Evolutionary conservation across 176 grass and related monocot species (phyloP).

Genomic region (Oryza meridionalis): DNA sequence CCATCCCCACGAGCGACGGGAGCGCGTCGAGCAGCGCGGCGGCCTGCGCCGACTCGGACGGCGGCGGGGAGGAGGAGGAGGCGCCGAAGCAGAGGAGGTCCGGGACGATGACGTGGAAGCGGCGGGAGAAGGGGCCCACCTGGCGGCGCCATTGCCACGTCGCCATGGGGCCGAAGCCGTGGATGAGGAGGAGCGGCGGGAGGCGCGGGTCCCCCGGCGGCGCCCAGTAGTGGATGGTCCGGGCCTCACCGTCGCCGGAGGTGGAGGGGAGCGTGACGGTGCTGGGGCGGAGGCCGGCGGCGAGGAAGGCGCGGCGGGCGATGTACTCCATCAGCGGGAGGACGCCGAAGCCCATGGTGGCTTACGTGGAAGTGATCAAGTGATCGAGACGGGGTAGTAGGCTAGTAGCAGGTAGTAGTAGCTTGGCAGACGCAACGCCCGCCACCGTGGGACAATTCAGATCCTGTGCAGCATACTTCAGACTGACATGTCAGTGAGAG

Average conservation of each 20-base stretch:
- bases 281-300: slow-evolving; percentile 64
- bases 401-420: no score
- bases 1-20: neutral
- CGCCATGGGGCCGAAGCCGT: slow-evolving; percentile 74
- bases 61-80: slow-evolving; percentile 44
- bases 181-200: slow-evolving; percentile 68
- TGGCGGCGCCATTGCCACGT: slow-evolving; percentile 84
- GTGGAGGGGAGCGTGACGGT: slow-evolving; percentile 46
- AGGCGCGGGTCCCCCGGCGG: slow-evolving; percentile 39
- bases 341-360: slow-evolving; percentile 53
- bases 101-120: slow-evolving; percentile 71
- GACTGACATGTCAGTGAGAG: no score
- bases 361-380: neutral
- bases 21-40: slow-evolving; percentile 65
- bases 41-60: slow-evolving; percentile 60
- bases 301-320: slow-evolving; percentile 43
- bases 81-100: slow-evolving; percentile 88
- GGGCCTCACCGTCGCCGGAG: slow-evolving; percentile 24
- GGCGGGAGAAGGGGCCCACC: slow-evolving; percentile 44
- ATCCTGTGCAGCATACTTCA: no score
- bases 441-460: no score
- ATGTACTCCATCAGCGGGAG: slow-evolving; percentile 57
- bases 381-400: no score
- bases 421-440: no score
- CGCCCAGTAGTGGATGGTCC: slow-evolving; percentile 46